Evolutionary conservation across 306 rosid species (phyloP).

Genomic region (Sophora flavescens): DNA sequence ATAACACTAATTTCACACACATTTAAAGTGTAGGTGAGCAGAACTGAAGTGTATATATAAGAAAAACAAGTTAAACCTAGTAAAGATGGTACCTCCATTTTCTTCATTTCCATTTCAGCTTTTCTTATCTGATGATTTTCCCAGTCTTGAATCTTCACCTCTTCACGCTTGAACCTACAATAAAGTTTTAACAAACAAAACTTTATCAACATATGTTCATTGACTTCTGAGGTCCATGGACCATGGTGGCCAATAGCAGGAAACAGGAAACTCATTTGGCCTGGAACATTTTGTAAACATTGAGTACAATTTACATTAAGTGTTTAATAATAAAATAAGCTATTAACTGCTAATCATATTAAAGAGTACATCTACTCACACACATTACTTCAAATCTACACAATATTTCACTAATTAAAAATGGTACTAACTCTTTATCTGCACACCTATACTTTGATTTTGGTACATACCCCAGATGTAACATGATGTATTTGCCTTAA

Average conservation of each 20-base stretch:
- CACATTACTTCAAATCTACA: no score
- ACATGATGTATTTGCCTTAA: background rate
- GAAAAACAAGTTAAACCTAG: background rate
- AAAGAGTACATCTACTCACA: background rate
- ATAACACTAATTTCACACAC: background rate
- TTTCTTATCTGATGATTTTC: conserved; percentile 93
- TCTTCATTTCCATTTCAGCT: conserved; percentile 95
- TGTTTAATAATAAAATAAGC: background rate
- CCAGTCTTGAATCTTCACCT: conserved; percentile 96
- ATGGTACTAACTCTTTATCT: background rate
- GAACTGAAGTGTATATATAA: background rate
- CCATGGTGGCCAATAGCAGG: background rate
- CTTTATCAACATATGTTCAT: background rate
- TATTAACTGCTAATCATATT: background rate
- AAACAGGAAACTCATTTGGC: background rate
- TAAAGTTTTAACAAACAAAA: conserved; percentile 31
- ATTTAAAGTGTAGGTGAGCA: no score
- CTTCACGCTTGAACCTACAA: conserved; percentile 91
- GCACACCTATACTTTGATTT: background rate
- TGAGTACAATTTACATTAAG: conserved; percentile 6
- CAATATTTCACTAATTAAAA: no score
- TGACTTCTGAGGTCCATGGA: conserved; percentile 13
- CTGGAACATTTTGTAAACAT: background rate
- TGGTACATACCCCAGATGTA: background rate
- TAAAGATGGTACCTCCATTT: conserved; percentile 79